A percentile compares a stretch with the other conserved stretches of the same genome.
Conservation (phyloP, 495 filamentous ascomycete species). For the Neurospora sp. region DNA sequence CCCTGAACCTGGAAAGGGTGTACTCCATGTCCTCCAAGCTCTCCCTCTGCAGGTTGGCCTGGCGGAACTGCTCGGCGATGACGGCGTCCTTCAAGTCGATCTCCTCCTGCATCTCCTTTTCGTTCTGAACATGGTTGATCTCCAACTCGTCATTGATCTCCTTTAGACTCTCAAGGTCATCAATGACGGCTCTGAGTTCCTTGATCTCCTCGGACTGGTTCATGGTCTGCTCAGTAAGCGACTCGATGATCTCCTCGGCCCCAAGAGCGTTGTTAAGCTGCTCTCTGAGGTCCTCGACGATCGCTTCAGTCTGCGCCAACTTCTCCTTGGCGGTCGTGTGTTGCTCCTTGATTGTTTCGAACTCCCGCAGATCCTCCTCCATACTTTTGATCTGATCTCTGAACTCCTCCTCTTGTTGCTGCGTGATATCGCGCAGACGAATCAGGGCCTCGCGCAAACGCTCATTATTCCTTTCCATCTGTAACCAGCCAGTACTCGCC, state of each 20-base stretch:
- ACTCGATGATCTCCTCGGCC: slow-evolving; percentile 88
- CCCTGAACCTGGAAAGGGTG: slow-evolving; percentile 75
- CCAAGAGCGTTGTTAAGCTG: slow-evolving; percentile 82
- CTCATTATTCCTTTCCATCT: slow-evolving; percentile 85
- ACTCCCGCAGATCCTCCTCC: slow-evolving; percentile 66
- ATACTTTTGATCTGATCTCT: slow-evolving; percentile 66
- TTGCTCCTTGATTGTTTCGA: slow-evolving; percentile 58
- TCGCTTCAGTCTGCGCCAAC: slow-evolving; percentile 60
- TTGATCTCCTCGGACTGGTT: slow-evolving; percentile 71
- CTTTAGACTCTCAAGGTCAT: slow-evolving; percentile 76
- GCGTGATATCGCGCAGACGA: slow-evolving; percentile 72
- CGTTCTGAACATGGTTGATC: slow-evolving; percentile 81
- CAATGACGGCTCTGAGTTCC: slow-evolving; percentile 66
- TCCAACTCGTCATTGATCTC: slow-evolving; percentile 93
- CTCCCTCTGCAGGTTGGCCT: slow-evolving; percentile 57
- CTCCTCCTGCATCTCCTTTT: slow-evolving; percentile 90
- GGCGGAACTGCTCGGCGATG: slow-evolving; percentile 64
- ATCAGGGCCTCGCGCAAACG: slow-evolving; percentile 79
- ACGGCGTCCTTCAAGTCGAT: slow-evolving; percentile 71
- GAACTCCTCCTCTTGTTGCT: slow-evolving; percentile 74
- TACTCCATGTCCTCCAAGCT: slow-evolving; percentile 81
- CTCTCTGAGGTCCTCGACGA: slow-evolving; percentile 75
- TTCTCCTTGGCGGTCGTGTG: slow-evolving; percentile 61
- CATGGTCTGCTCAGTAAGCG: slow-evolving; percentile 77
- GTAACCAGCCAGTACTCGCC: slow-evolving; percentile 75